Conservation (phyloP, 2,329 filamentous ascomycete genomes). For the Claviceps digitariae region DNA sequence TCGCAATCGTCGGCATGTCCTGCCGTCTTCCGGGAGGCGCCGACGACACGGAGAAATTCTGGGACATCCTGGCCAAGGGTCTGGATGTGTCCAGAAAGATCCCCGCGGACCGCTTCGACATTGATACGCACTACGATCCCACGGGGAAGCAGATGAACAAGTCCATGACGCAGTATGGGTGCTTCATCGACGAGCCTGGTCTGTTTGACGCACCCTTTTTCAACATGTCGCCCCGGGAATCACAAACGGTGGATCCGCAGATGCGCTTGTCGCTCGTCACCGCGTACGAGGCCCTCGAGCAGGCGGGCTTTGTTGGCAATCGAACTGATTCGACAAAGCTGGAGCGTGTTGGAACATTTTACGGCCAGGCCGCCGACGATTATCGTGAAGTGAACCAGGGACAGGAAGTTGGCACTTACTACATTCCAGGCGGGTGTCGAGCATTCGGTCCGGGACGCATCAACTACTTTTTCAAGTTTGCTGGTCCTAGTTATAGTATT, state of each 20-base stretch:
- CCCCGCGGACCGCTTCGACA: slow-evolving; percentile 51
- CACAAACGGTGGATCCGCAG: slow-evolving; percentile 61
- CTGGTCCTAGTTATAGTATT: slow-evolving; percentile 56
- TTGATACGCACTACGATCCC: slow-evolving; percentile 50
- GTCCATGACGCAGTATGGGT: slow-evolving; percentile 52
- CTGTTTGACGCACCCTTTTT: slow-evolving; percentile 65
- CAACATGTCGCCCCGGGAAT: slow-evolving; percentile 64
- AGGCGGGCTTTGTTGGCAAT: slow-evolving; percentile 39
- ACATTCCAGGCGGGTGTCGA: slow-evolving; percentile 50
- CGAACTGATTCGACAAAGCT: slow-evolving; percentile 34
- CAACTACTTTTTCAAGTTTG: slow-evolving; percentile 65
- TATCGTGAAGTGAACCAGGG: slow-evolving; percentile 61
- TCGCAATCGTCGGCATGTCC: slow-evolving; percentile 63
- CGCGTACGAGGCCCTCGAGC: slow-evolving; percentile 66
- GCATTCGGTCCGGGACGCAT: slow-evolving; percentile 53
- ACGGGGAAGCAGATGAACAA: slow-evolving; percentile 54
- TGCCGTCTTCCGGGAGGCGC: slow-evolving; percentile 30
- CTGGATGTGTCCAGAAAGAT: slow-evolving; percentile 49
- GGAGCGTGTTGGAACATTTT: slow-evolving; percentile 55
- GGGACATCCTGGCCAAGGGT: slow-evolving; percentile 11
- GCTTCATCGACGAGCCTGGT: slow-evolving; percentile 54
- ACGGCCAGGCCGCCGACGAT: slow-evolving; percentile 36
- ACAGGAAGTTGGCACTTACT: slow-evolving; percentile 64
- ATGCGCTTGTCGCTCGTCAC: slow-evolving; percentile 59
- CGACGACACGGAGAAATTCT: slow-evolving; percentile 19